A percentile compares a stretch with the other conserved stretches of the same genome.
Evolutionary conservation across 1,284 basidiomycete species (phyloP).

Genomic region (Malassezia japonica): DNA sequence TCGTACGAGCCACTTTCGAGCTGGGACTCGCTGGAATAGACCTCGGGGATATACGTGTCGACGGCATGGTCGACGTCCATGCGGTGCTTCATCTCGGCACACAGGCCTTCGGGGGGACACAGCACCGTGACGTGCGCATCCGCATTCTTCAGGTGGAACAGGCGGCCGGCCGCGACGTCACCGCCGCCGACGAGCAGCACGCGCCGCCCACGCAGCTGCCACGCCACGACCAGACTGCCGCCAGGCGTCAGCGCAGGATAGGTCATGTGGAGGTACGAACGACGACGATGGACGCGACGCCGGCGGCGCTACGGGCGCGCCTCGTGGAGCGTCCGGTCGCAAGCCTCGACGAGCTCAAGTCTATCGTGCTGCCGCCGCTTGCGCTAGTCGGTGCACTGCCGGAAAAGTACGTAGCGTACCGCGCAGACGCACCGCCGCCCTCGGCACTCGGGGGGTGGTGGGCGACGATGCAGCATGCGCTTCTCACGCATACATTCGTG

Average conservation of each 20-base stretch:
- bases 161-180: constrained; percentile 62
- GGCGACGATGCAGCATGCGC: constrained; percentile 11
- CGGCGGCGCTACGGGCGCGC: not conserved
- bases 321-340: not conserved
- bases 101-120: constrained; percentile 35
- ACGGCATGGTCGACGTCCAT: constrained; percentile 29
- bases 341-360: constrained; percentile 1
- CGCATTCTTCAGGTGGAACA: constrained; percentile 45
- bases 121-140: constrained; percentile 44
- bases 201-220: constrained; percentile 68
- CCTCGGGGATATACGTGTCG: constrained; percentile 48
- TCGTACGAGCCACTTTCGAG: constrained; percentile 53
- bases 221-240: constrained; percentile 71
- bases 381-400: not conserved
- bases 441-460: constrained; percentile 7
- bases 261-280: constrained; percentile 9
- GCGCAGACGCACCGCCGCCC: not conserved
- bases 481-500: constrained; percentile 5
- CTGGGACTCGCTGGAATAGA: constrained; percentile 15
- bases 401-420: not conserved
- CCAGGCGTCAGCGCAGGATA: constrained; percentile 50
- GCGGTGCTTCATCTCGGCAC: constrained; percentile 38
- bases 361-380: not conserved
- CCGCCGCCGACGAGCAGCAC: constrained; percentile 85
- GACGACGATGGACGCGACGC: not conserved